Percentiles rank a stretch among this genome's conserved stretches.
Conservation (phyloP, 192 early-diverging fungal genomes). For the Coemansia sp. region DNA sequence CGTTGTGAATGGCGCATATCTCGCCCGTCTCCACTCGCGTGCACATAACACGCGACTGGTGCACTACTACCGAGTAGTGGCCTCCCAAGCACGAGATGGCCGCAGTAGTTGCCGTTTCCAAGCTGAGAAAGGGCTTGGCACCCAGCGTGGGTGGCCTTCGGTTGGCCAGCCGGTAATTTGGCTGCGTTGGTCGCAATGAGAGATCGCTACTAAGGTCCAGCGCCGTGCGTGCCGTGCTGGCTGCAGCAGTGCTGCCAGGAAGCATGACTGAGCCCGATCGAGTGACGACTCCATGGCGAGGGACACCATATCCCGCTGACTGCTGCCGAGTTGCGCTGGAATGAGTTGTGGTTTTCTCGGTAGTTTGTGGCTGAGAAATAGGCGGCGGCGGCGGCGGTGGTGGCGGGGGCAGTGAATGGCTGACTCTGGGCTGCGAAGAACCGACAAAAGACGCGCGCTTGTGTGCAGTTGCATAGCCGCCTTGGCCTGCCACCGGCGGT, state of each 20-base stretch:
- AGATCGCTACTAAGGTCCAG: constrained; percentile 39
- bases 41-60: constrained; percentile 52
- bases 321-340: background rate
- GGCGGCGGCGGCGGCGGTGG: constrained; percentile 20
- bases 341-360: background rate
- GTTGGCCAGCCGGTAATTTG: constrained; percentile 29
- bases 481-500: constrained; percentile 18
- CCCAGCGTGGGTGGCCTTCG: constrained; percentile 47
- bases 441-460: constrained; percentile 2
- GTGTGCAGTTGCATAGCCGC: background rate
- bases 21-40: constrained; percentile 52
- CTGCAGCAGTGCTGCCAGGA: background rate
- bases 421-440: constrained; percentile 4
- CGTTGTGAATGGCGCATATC: constrained; percentile 51
- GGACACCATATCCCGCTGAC: background rate
- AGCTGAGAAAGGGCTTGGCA: constrained; percentile 40
- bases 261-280: background rate
- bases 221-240: constrained; percentile 36
- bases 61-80: constrained; percentile 32
- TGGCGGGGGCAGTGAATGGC: constrained; percentile 23
- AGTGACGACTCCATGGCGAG: background rate
- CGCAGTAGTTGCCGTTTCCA: constrained; percentile 20
- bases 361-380: background rate
- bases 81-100: constrained; percentile 47
- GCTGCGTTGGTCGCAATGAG: constrained; percentile 33